Percentiles rank a stretch among this genome's conserved stretches.
Evolutionary conservation across 371 early-diverging fungal species (phyloP).

Genomic region (Mucor piriformis): DNA sequence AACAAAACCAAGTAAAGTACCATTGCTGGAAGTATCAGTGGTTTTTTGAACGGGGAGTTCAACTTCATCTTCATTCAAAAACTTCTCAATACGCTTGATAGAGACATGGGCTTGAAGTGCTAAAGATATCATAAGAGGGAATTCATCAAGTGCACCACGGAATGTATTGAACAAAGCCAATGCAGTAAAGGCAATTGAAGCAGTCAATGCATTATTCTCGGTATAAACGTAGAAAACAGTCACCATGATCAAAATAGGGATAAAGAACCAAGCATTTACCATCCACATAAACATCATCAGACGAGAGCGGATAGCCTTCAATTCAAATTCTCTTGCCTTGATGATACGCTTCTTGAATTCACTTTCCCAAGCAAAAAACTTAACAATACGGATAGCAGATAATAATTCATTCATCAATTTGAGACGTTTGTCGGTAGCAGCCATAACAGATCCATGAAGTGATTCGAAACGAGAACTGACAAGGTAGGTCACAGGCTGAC

Average conservation of each 20-base stretch:
- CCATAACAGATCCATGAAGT: conserved; percentile 55
- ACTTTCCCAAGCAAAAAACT: conserved; percentile 84
- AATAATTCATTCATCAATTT: conserved; percentile 73
- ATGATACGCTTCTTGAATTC: conserved; percentile 61
- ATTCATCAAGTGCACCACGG: conserved; percentile 70
- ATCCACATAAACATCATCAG: conserved; percentile 50
- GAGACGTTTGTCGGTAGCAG: conserved; percentile 66
- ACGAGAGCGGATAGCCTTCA: conserved; percentile 49
- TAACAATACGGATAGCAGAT: conserved; percentile 75
- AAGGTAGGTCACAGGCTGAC: conserved; percentile 62
- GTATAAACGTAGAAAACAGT: conserved; percentile 63
- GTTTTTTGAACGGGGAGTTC: conserved; percentile 17
- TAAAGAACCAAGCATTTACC: conserved; percentile 45
- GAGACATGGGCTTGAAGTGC: conserved; percentile 75
- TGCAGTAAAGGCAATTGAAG: conserved; percentile 68
- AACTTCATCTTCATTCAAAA: conserved; percentile 75
- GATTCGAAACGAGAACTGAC: conserved; percentile 54
- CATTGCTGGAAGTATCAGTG: conserved; percentile 2
- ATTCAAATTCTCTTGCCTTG: conserved; percentile 52
- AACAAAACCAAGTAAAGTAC: conserved; percentile 43
- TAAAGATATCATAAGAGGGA: conserved; percentile 69
- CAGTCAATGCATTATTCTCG: conserved; percentile 54
- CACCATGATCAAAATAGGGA: conserved; percentile 35
- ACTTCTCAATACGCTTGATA: conserved; percentile 67
- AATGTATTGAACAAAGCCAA: conserved; percentile 66